Percentiles rank a stretch among this genome's conserved stretches.
These are phyloP conservation scores for Tolypocladium tundrense DNA, from an alignment of 2,329 filamentous ascomycete species.

Conservation along the genomic window DNA sequence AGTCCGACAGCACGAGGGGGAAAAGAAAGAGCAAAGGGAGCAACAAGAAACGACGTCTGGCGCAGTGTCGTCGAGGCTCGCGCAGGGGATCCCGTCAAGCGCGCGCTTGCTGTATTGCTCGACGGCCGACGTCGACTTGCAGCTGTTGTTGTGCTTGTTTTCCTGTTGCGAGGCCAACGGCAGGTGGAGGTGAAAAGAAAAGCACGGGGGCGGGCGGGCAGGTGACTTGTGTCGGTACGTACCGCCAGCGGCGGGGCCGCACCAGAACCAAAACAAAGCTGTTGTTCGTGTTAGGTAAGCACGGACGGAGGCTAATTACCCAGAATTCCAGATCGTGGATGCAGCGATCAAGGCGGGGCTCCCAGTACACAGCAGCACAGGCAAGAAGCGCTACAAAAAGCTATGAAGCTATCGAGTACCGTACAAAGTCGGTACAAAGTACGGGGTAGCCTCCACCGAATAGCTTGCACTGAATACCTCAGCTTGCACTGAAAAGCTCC, in stretches of 20 bases:
- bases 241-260: slow-evolving; percentile 2
- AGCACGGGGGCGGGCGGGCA: slow-evolving; percentile 10
- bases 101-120: slow-evolving; percentile 16
- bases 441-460: no score
- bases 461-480: no score
- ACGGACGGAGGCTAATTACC: slow-evolving; percentile 11
- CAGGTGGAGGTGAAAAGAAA: slow-evolving; percentile 18
- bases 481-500: background rate
- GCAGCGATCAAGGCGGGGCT: background rate
- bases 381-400: background rate
- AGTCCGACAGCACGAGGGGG: slow-evolving; percentile 6
- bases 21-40: slow-evolving; percentile 3
- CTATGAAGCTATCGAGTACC: background rate
- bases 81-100: slow-evolving; percentile 9
- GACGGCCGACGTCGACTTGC: slow-evolving; percentile 13
- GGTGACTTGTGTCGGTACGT: slow-evolving; percentile 7
- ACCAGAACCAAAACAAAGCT: background rate
- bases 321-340: slow-evolving; percentile 10
- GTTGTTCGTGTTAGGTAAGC: slow-evolving; percentile 13
- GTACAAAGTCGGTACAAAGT: no score
- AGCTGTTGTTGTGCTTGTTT: slow-evolving; percentile 30
- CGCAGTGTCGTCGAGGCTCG: slow-evolving; percentile 1
- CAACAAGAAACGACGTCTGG: slow-evolving; percentile 1
- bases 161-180: slow-evolving; percentile 35
- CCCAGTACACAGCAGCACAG: background rate